Evolutionary conservation across 371 early-diverging fungal species (phyloP), one percentile per base, ranked within the genome.

Genomic region (Apophysomyces ossiformis): DNA sequence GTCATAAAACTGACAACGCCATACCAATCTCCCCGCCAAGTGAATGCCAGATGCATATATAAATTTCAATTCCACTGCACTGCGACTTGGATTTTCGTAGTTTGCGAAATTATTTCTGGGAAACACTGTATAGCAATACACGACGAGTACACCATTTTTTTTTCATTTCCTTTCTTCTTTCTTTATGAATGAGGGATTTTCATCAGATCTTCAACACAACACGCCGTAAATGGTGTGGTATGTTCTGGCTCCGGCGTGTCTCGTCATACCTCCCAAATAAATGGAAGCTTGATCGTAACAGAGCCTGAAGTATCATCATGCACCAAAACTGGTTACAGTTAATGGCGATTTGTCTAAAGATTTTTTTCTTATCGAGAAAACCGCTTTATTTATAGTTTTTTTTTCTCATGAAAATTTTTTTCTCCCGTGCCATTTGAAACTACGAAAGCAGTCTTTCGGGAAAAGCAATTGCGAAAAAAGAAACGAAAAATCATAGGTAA

Each of bases 241-340:
- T 45, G 46, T 45, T 45, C 32, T 45, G 46, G 46, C 46, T 45
- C 46, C 46, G 11, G 46, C 46, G 46, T 45, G 46, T 18, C 46
- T 45, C 46, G 46, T 45, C 46, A 45, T 13, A 13, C 46, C 46
- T 45, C 46, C 46, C 46, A 45, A 13, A 16, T 4, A 16, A 45
- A 13, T 13, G 46, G 46, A 45, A 45, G 46, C 46, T 45, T 45
- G 46, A 45, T 45, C 46, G 46, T 45, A 16, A 16, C 6, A n/a
- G 13, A 18, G 46, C 46, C 46, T n/a, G 46, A 45, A 45, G 16
- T 45, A 5, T 45, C 46, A 45, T 45, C 46, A 45, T 13, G 46
- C 46, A 45, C 46, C 46, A 26, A 45, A 45, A 45, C 46, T 45
- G 46, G 46, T 45, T 45, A 45, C 46, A 45, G 46, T 45, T 45